Evolutionary conservation across 192 early-diverging fungal species (phyloP).

Genomic region (Polychytrium aggregatum): DNA sequence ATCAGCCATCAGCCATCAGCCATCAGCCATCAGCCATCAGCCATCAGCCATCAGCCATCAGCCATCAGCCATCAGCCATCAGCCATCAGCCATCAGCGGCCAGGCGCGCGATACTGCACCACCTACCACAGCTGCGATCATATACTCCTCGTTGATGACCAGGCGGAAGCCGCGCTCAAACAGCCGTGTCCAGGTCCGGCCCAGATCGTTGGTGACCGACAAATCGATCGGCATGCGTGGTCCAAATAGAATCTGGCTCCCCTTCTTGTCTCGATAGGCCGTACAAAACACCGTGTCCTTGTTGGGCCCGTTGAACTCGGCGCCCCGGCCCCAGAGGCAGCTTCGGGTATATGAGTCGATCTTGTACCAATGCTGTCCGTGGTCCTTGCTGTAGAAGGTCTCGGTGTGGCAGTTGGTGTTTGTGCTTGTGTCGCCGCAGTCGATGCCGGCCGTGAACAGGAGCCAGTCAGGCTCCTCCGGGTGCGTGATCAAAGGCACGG

Average conservation of each 20-base stretch:
- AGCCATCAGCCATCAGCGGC: too few species aligned
- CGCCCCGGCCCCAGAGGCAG: conserved; percentile 59
- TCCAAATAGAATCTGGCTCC: conserved; percentile 44
- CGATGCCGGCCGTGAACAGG: conserved; percentile 36
- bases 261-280: conserved; percentile 38
- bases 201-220: too few species aligned
- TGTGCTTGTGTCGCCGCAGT: conserved; percentile 5
- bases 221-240: too few species aligned
- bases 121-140: conserved; percentile 62
- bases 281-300: conserved; percentile 69
- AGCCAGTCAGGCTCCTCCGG: conserved; percentile 71
- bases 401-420: neutral
- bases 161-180: conserved; percentile 12
- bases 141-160: conserved; percentile 57
- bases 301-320: conserved; percentile 37
- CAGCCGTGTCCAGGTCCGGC: too few species aligned
- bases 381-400: neutral
- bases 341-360: conserved; percentile 49
- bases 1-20: too few species aligned
- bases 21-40: too few species aligned
- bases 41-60: too few species aligned
- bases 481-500: conserved; percentile 26
- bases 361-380: conserved; percentile 26
- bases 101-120: too few species aligned
- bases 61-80: too few species aligned